Evolutionary conservation across 306 rosid genomes (phyloP).

Genomic region (Sicyos edulis): DNA sequence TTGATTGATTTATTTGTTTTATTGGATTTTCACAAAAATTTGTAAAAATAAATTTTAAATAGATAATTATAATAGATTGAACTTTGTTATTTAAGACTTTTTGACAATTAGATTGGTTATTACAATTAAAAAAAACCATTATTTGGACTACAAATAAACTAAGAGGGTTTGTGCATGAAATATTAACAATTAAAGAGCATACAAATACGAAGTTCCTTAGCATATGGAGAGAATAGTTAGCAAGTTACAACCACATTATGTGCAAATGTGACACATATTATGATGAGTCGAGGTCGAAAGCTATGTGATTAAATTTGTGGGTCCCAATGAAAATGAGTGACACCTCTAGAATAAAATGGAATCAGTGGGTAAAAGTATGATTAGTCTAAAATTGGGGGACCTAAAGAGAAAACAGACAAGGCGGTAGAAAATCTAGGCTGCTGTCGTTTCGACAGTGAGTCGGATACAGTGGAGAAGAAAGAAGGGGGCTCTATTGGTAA

Average conservation of each 20-base stretch:
- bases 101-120: no score
- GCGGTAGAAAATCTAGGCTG: conserved; percentile 4
- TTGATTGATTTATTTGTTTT: no score
- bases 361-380: neutral
- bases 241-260: neutral
- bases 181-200: neutral
- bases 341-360: neutral
- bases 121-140: no score
- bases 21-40: no score
- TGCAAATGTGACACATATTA: neutral
- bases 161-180: no score
- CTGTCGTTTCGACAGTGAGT: neutral
- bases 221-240: neutral
- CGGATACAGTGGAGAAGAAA: neutral
- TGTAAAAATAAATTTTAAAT: no score
- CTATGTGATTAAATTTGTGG: neutral
- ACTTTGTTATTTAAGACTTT: no score
- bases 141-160: neutral
- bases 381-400: neutral
- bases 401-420: neutral
- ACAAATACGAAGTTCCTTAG: neutral
- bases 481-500: neutral
- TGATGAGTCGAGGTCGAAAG: neutral
- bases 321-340: neutral
- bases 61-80: no score